Percentiles rank a stretch among this genome's conserved stretches.
Conservation (phyloP, 352 stramenopile genomes). For the Phytophthora macrochlamydospora region DNA sequence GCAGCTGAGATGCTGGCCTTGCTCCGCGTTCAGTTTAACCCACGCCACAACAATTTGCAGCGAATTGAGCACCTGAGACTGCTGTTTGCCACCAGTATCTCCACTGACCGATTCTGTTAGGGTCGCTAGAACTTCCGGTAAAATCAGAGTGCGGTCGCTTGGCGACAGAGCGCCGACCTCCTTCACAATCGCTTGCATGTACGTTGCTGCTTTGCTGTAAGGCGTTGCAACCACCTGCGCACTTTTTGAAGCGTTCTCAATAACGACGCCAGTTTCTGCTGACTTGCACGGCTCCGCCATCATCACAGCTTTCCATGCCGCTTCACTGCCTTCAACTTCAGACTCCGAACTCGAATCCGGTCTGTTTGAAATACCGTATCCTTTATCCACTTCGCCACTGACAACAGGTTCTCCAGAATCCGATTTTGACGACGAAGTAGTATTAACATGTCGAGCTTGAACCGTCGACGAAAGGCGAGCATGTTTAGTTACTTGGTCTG, state of each 20-base stretch:
- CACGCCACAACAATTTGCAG: not conserved
- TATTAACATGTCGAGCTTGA: not conserved
- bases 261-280: no score
- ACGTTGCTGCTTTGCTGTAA: slow-evolving; percentile 7
- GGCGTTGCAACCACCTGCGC: not conserved
- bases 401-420: not conserved
- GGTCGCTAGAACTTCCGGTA: not conserved
- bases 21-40: not conserved
- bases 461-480: not conserved
- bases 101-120: not conserved
- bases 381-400: no score
- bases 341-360: no score
- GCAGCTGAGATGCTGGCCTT: not conserved
- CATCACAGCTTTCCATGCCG: not conserved
- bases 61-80: not conserved
- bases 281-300: not conserved
- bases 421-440: not conserved
- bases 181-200: not conserved
- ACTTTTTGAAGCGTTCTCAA: no score
- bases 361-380: no score
- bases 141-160: not conserved
- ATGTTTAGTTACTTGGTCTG: not conserved
- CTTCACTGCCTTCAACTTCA: not conserved
- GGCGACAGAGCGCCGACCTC: not conserved
- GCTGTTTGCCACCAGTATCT: not conserved